Conservation (phyloP, 176 grass and related monocot genomes). For the Poa pratensis region DNA sequence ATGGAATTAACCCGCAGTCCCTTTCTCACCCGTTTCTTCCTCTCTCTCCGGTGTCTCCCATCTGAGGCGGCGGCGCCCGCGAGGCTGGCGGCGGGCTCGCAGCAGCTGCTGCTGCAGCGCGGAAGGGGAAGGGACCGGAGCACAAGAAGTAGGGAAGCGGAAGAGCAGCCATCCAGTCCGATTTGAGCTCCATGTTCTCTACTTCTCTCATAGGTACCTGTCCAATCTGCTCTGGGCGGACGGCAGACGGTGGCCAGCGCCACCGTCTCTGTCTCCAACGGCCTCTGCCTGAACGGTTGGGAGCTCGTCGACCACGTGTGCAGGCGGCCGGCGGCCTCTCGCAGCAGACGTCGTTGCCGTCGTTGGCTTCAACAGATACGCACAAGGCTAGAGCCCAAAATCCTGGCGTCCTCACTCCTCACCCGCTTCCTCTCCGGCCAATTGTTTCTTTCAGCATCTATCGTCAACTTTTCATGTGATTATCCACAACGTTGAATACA, state of each 20-base stretch:
- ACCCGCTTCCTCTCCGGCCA: neutral
- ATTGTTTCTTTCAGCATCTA: neutral
- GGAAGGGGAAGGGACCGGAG: too few species aligned
- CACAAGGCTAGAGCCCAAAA: neutral
- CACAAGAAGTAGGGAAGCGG: too few species aligned
- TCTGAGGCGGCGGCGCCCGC: too few species aligned
- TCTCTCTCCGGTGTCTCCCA: too few species aligned
- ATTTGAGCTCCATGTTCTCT: too few species aligned
- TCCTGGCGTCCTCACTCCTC: neutral
- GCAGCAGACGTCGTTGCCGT: constrained; percentile 47
- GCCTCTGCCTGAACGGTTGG: constrained; percentile 10
- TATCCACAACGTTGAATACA: constrained; percentile 50
- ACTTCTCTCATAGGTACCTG: too few species aligned
- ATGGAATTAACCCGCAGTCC: too few species aligned
- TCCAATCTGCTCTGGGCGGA: too few species aligned
- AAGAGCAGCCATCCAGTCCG: too few species aligned
- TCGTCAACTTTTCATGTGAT: neutral
- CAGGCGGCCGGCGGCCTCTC: constrained; percentile 50
- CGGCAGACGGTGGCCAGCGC: neutral
- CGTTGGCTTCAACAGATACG: constrained; percentile 75
- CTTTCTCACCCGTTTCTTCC: too few species aligned
- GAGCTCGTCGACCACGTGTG: constrained; percentile 53
- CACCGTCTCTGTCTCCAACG: constrained; percentile 15
- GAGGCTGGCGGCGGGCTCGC: too few species aligned
- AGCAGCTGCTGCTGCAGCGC: too few species aligned